Conservation (phyloP, 2,329 filamentous ascomycete genomes). For the Xylariaceae sp. region DNA sequence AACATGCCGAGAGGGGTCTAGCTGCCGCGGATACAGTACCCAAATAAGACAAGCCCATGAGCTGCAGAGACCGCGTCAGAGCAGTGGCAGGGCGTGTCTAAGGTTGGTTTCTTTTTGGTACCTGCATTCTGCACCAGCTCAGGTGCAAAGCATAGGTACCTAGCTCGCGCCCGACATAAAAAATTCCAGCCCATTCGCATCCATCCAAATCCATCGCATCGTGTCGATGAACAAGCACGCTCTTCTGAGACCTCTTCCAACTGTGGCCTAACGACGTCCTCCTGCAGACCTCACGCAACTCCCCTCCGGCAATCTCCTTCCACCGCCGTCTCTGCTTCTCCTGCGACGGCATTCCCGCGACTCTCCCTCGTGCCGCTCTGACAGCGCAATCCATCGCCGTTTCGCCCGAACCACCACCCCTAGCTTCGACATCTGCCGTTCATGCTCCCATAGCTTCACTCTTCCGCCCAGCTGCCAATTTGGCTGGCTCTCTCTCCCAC, state of each 20-base stretch:
- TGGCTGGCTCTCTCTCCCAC: conserved; percentile 20
- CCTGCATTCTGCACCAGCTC: too few relatives aligned
- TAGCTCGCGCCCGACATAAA: conserved; percentile 11
- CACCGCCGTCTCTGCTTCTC: too few relatives aligned
- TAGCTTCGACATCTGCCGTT: conserved; percentile 23
- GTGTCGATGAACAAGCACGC: conserved; percentile 4
- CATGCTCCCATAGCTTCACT: conserved; percentile 30
- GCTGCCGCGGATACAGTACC: too few relatives aligned
- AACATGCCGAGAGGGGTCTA: too few relatives aligned
- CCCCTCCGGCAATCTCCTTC: neutral
- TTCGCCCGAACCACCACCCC: neutral
- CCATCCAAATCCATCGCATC: conserved; percentile 5
- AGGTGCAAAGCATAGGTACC: too few relatives aligned
- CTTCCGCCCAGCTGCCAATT: conserved; percentile 26
- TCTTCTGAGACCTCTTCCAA: neutral
- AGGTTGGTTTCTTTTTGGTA: too few relatives aligned
- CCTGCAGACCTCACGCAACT: conserved; percentile 2
- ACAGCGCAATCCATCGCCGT: too few relatives aligned
- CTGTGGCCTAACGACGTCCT: neutral
- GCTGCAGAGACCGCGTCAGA: too few relatives aligned
- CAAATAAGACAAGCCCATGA: too few relatives aligned
- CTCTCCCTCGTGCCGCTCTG: neutral
- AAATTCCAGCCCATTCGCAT: conserved; percentile 28
- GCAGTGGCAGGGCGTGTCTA: too few relatives aligned
- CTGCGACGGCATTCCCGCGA: neutral